A percentile compares a stretch with the other conserved stretches of the same genome.
These are phyloP conservation scores for Lepiota brunneoincarnata DNA, from an alignment of 768 basidiomycete genomes.

Conservation along the genomic window DNA sequence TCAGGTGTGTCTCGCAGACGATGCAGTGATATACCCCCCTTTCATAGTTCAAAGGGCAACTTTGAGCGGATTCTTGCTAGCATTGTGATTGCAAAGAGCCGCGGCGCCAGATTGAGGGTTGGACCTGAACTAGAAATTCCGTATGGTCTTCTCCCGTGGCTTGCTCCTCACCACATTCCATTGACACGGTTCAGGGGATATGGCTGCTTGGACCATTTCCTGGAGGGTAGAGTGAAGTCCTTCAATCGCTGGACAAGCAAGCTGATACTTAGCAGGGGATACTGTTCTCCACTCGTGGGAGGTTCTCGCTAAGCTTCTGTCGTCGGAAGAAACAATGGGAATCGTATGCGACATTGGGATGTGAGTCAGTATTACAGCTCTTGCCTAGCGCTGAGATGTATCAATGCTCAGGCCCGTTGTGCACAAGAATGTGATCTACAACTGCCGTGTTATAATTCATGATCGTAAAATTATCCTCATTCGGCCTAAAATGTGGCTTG, in stretches of 20 bases:
- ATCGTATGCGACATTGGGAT: conserved; percentile 98
- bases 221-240: conserved; percentile 65
- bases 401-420: conserved; percentile 76
- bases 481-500: conserved; percentile 99
- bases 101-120: conserved; percentile 88
- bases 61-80: conserved; percentile 87
- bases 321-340: conserved; percentile 72
- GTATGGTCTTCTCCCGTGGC: conserved; percentile 34
- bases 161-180: background rate
- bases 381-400: background rate
- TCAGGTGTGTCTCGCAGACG: conserved; percentile 46
- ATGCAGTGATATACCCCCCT: background rate
- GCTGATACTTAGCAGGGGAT: conserved; percentile 60
- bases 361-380: conserved; percentile 40
- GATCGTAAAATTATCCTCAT: conserved; percentile 88
- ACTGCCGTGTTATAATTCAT: conserved; percentile 89
- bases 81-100: conserved; percentile 82
- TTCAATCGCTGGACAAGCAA: background rate
- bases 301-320: conserved; percentile 86
- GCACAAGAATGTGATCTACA: conserved; percentile 98
- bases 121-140: conserved; percentile 98
- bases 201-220: conserved; percentile 95
- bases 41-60: conserved; percentile 66
- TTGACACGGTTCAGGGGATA: conserved; percentile 63
- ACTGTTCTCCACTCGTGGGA: conserved; percentile 98